Evolutionary conservation across 2,329 filamentous ascomycete genomes (phyloP), one percentile per base, ranked within the genome.

Genomic region (Colletotrichum destructivum): DNA sequence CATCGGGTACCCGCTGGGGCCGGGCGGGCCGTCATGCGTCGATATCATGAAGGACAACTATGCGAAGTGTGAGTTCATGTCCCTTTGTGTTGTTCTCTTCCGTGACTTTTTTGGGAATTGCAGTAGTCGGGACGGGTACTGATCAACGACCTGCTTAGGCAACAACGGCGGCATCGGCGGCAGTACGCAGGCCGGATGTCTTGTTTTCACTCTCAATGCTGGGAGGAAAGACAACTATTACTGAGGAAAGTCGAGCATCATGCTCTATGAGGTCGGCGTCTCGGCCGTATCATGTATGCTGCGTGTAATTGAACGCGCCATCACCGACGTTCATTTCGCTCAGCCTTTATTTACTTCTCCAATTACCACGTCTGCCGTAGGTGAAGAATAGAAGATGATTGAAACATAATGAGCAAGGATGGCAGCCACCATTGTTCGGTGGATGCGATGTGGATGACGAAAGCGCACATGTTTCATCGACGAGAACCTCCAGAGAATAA

Each of bases 151-250:
- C 23, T 42, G 38, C 1, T 21, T 9, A 40, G 59, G 59, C 11
- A 18, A 13, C 4, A 62, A 51, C 8, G 59, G 59, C 8, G 46
- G 59, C 18, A 62, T 62, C 8, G 59, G 59, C 31, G 59, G 59
- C 18, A 49, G 18, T 21, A 62, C 59, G 31, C 59, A 62, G 31
- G 59, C 21, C 12, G 31, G 59, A 18, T 62, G 59, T 13, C 59
- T 62, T 13, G 46, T 62, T 4, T 62, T 38, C 21, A 62, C 46
- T 62, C 31, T 62, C 13, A 23, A 21, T 18, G 31, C n/a, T 15
- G 59, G 31, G 13, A 47, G 59, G 18, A 26, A 8, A 0, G 59
- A 40, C 23, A 15, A 16, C 16, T 40, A 51, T 7, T 62, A 62
- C 31, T 62, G 31, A 61, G 11, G 26, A 40, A 2, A 35, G 21